Evolutionary conservation across 208 protist species (phyloP), one percentile per base, ranked within the genome.

Genomic region (Spongospora subterranea): DNA sequence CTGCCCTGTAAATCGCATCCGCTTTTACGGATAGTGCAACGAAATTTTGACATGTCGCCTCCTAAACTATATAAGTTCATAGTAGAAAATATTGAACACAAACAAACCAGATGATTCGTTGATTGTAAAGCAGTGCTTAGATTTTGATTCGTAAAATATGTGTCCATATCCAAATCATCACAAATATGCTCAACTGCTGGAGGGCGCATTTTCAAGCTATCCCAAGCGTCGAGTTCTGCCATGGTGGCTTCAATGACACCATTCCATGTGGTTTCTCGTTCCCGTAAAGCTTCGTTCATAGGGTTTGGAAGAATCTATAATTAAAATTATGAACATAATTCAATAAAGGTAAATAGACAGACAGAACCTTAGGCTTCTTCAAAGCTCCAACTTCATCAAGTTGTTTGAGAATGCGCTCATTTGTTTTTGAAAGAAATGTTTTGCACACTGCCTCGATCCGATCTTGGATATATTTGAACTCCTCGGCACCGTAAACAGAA

Each of bases 231-330:
- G 17, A 82, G n/a, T 35, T 82, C 71, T 45, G 6, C 71, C 6
- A 6, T 6, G n/a, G 40, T 35, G 6, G 35, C 35, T 20, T 6
- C 71, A 82, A 82, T 43, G 17, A 43, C 71, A 17, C 13, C 71
- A 45, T 35, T 82, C 71, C 71, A 82, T 35, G 35, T 82, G 6
- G 6, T 82, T 82, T 82, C 17, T n/a, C 35, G 6, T 43, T 82
- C 71, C 40, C 71, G n/a, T 43, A 82, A n/a, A 20, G 35, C 40
- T 20, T 82, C 71, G 35, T 82, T 82, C n/a, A 17, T 13, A 6
- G 71, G n/a, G 35, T 82, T 82, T 20, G n/a, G n/a, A 6, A 82
- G 71, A n/a, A 82, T 43, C 71, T 82, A 24, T n/a, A n/a, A n/a
- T 40, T 43, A 43, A 43, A 43, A n/a, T 40, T 20, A 35, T 82